A percentile compares a stretch with the other conserved stretches of the same genome.
Evolutionary conservation across 352 stramenopile species (phyloP).

Genomic region (Phytophthora fragariae): DNA sequence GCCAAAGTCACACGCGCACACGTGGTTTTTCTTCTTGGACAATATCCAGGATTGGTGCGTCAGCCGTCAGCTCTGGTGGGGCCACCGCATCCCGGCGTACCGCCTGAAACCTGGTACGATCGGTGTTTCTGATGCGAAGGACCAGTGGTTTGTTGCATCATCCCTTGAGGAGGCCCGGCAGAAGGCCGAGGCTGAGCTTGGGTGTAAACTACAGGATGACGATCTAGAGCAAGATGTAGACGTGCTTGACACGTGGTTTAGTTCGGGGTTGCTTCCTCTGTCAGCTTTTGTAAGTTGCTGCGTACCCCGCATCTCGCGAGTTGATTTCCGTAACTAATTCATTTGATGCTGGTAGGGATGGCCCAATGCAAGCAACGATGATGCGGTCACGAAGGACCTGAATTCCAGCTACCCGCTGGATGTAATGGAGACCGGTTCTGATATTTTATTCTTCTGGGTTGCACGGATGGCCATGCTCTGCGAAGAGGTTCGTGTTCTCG

Average conservation of each 20-base stretch:
- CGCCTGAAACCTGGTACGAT: slow-evolving; percentile 54
- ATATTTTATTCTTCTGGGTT: slow-evolving; percentile 99
- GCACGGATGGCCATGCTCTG: slow-evolving; percentile 99
- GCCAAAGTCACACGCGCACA: slow-evolving; percentile 92
- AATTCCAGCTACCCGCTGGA: slow-evolving; percentile 64
- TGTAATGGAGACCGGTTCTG: slow-evolving; percentile 93
- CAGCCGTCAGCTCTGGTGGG: slow-evolving; percentile 99
- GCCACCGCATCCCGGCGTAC: slow-evolving; percentile 99
- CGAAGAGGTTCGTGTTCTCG: slow-evolving; percentile 86
- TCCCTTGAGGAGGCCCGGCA: slow-evolving; percentile 91
- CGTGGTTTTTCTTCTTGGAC: slow-evolving; percentile 98
- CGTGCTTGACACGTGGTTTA: slow-evolving; percentile 99
- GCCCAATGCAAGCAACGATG: slow-evolving; percentile 86
- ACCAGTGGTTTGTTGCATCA: slow-evolving; percentile 96
- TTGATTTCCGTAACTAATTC: background rate
- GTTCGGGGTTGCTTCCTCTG: slow-evolving; percentile 96
- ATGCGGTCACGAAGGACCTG: slow-evolving; percentile 36
- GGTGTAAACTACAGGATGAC: slow-evolving; percentile 72
- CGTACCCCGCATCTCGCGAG: slow-evolving; percentile 48
- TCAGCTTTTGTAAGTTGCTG: slow-evolving; percentile 64
- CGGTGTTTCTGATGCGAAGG: slow-evolving; percentile 26
- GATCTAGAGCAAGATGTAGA: slow-evolving; percentile 97
- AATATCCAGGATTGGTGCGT: slow-evolving; percentile 99
- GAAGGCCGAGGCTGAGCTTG: slow-evolving; percentile 90
- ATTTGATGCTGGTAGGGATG: slow-evolving; percentile 79